These are phyloP conservation scores for Xylaria sp. DNA, from an alignment of 2,329 filamentous ascomycete species.

Conservation along the genomic window DNA sequence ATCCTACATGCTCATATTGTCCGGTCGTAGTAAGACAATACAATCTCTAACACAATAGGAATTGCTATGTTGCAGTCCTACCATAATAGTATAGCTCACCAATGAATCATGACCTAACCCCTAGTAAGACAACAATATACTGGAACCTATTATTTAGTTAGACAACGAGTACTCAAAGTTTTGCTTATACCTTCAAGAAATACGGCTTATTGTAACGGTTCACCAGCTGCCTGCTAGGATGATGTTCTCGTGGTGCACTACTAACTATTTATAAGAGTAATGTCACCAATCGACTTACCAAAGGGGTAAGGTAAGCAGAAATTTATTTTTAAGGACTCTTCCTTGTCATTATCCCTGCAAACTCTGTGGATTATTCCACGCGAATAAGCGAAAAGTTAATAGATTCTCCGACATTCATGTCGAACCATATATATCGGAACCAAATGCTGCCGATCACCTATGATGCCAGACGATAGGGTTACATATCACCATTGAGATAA, in stretches of 20 bases:
- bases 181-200: background rate
- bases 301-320: background rate
- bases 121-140: background rate
- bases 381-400: background rate
- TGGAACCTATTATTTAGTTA: background rate
- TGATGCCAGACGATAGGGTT: background rate
- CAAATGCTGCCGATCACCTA: background rate
- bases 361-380: background rate
- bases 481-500: constrained; percentile 5
- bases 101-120: background rate
- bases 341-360: background rate
- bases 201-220: background rate
- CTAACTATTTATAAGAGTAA: background rate
- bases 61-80: background rate
- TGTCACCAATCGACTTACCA: background rate
- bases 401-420: background rate
- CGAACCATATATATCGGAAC: background rate
- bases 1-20: background rate
- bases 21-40: background rate
- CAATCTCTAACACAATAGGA: background rate
- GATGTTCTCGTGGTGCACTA: background rate
- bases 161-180: background rate
- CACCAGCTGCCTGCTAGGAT: background rate
- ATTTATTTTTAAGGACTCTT: background rate
- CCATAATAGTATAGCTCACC: background rate